phyloP scores from a whole-genome alignment of 345 rosid species.

The Acer negundo region DNA sequence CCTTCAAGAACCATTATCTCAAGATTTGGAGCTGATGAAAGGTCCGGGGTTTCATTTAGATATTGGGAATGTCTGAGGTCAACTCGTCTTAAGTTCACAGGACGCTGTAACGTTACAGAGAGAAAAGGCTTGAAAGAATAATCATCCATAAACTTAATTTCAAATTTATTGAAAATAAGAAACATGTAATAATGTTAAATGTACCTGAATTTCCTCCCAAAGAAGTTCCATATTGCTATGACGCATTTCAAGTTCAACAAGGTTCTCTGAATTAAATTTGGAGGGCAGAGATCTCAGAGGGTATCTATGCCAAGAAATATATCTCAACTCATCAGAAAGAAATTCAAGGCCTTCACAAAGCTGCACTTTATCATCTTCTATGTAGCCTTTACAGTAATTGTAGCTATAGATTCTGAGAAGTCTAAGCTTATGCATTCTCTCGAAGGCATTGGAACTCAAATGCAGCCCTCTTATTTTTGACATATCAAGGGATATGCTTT shows the following conservation, averaged over 20 bases:
- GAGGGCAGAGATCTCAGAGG: neutral
- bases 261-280: neutral
- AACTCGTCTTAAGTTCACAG: neutral
- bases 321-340: neutral
- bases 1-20: neutral
- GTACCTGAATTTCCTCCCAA: conserved; percentile 8
- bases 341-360: neutral
- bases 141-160: too few species aligned
- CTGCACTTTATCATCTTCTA: neutral
- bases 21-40: neutral
- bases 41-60: neutral
- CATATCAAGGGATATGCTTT: neutral
- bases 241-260: neutral
- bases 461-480: neutral
- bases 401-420: neutral
- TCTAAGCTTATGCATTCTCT: neutral
- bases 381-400: neutral
- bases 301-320: neutral
- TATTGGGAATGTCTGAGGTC: neutral
- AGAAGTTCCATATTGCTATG: neutral
- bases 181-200: neutral
- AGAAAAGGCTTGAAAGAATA: neutral
- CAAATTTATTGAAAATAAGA: neutral
- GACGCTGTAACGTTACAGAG: neutral
- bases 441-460: neutral